Conservation (phyloP, 2,329 filamentous ascomycete species). For the Tolypocladium sp. region DNA sequence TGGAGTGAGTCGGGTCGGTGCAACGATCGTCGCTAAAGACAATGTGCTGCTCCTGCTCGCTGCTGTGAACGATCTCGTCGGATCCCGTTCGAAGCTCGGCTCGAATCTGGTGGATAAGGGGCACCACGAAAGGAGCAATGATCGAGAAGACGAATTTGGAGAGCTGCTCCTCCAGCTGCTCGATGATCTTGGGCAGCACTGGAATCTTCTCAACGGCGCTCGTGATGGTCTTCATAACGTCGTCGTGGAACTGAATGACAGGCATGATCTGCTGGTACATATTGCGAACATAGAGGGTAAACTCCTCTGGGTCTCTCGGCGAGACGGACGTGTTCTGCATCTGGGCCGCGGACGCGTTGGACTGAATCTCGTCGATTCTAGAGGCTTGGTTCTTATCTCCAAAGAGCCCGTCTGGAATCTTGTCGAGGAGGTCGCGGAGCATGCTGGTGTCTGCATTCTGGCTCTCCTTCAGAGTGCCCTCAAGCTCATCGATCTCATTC, state of each 20-base stretch:
- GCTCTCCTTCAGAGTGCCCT: slow-evolving; percentile 66
- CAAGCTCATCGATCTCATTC: slow-evolving; percentile 80
- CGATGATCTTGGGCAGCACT: slow-evolving; percentile 72
- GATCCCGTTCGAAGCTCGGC: slow-evolving; percentile 79
- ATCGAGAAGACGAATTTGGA: slow-evolving; percentile 88
- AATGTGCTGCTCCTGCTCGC: slow-evolving; percentile 72
- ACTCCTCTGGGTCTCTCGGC: slow-evolving; percentile 75
- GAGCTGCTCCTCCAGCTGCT: slow-evolving; percentile 79
- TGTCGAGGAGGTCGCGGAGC: slow-evolving; percentile 69
- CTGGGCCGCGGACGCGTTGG: slow-evolving; percentile 64
- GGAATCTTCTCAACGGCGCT: slow-evolving; percentile 78
- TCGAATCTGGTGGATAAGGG: slow-evolving; percentile 80
- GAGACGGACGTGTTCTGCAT: slow-evolving; percentile 66
- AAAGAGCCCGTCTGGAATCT: slow-evolving; percentile 73
- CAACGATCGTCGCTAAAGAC: slow-evolving; percentile 74
- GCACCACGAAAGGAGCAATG: slow-evolving; percentile 78
- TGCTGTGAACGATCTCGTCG: slow-evolving; percentile 78
- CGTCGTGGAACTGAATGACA: slow-evolving; percentile 83
- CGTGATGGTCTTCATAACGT: slow-evolving; percentile 71
- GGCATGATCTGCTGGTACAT: slow-evolving; percentile 77
- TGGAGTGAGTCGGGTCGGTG: slow-evolving; percentile 83
- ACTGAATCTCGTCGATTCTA: slow-evolving; percentile 71
- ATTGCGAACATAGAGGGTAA: slow-evolving; percentile 65
- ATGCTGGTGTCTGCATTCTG: slow-evolving; percentile 59
- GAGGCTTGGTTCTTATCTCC: slow-evolving; percentile 64